A percentile compares a stretch with the other conserved stretches of the same genome.
phyloP scores from a whole-genome alignment of 176 grass and related monocot genomes.

The Elymus sibiricus region DNA sequence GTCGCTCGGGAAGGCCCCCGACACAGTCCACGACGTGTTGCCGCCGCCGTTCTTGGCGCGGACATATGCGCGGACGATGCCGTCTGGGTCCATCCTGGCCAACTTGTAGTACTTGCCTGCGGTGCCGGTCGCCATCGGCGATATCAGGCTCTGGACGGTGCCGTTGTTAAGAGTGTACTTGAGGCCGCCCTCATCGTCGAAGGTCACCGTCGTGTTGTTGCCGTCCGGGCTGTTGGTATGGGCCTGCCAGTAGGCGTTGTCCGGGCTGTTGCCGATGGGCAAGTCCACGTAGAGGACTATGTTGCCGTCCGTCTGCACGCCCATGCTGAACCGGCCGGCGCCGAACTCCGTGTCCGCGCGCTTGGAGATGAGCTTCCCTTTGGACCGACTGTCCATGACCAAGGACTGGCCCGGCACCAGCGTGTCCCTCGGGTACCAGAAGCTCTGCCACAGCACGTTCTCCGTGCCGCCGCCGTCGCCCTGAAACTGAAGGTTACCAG shows the following conservation, averaged over 20 bases:
- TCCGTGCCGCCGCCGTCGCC: background rate
- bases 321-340: constrained; percentile 36
- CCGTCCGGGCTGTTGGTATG: background rate
- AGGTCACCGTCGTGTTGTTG: too few relatives aligned
- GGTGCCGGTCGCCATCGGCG: too few relatives aligned
- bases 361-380: constrained; percentile 26
- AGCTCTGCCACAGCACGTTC: constrained; percentile 28
- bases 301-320: constrained; percentile 32
- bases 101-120: too few relatives aligned
- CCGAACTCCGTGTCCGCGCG: constrained; percentile 27
- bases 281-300: constrained; percentile 26
- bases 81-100: too few relatives aligned
- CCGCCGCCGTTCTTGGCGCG: too few relatives aligned
- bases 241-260: constrained; percentile 25
- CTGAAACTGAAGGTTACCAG: constrained; percentile 32
- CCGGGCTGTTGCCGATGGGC: background rate
- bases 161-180: too few relatives aligned
- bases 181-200: too few relatives aligned
- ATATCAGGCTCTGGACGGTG: too few relatives aligned
- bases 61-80: too few relatives aligned
- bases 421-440: constrained; percentile 21
- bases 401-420: constrained; percentile 31
- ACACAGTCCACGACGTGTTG: too few relatives aligned
- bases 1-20: too few relatives aligned
- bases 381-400: background rate